Evolutionary conservation across 2,329 filamentous ascomycete species (phyloP), one percentile per base, ranked within the genome.

Genomic region (Colletotrichum sp.): DNA sequence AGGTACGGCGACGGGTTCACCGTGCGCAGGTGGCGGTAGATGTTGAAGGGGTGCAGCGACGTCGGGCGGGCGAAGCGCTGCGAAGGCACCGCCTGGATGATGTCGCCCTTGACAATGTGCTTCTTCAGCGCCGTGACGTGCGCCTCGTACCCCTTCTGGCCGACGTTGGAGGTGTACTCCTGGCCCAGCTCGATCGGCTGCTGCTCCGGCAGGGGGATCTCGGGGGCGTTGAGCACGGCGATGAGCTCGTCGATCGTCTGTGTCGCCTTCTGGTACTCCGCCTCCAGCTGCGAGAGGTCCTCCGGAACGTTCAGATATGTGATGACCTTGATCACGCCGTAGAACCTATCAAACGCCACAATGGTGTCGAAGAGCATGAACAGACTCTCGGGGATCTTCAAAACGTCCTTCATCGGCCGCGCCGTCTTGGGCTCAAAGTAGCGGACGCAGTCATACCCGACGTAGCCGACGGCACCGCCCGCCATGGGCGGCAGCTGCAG

Each of bases 351-450:
- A 82, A 99, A 96, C 12, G 96, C 96, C 32, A 99, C 90, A 76
- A 99, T 94, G 55, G 96, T 98, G 84, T 99, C 95, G 85, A 95
- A 99, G 16, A 99, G 90, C 95, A 99, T 99, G 84, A 99, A 99
- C 34, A 99, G 89, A 75, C 95, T 96, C 89, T 99, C 97, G 1
- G 97, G 97, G 57, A 99, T 95, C 76, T 94, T 88, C 27, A 99
- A 90, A 13, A 98, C 91, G 85, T 99, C 97, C 85, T 97, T 94
- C 89, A 98, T 92, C 4, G 95, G 92, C 66, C 96, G 92, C 30
- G 93, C 93, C n/a, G 97, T 99, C 90, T 96, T 98, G 77, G 97
- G 97, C 89, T 99, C 97, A 80, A 99, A 99, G 86, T 99, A 99
- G 82, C 94, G 93, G 81, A 99, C 95, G 85, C 97, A 99, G 84